Evolutionary conservation across 495 filamentous ascomycete genomes (phyloP).

Genomic region (Apodospora peruviana): DNA sequence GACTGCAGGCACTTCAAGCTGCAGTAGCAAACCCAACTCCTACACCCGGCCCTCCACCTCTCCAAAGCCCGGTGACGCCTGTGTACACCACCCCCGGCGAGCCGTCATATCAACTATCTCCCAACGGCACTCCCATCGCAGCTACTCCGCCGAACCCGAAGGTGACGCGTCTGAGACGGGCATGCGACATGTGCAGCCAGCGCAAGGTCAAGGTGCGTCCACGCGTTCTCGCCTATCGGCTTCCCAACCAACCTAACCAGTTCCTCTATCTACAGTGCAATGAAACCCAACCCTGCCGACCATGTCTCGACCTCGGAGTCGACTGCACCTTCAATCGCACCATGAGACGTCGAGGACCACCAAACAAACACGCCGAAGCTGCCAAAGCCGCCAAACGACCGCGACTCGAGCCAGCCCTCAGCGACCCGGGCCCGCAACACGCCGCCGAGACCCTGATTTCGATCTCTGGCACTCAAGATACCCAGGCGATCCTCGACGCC

Average conservation of each 20-base stretch:
- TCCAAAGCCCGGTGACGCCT: constrained; percentile 11
- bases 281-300: constrained; percentile 71
- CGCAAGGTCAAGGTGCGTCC: constrained; percentile 75
- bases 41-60: constrained; percentile 12
- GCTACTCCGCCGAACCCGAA: constrained; percentile 13
- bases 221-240: not conserved
- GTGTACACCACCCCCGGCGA: constrained; percentile 13
- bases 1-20: constrained; percentile 39
- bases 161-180: constrained; percentile 60
- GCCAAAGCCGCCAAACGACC: constrained; percentile 58
- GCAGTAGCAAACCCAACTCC: constrained; percentile 23
- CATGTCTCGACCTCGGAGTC: constrained; percentile 71
- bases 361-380: constrained; percentile 78
- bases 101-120: constrained; percentile 17
- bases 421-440: constrained; percentile 35
- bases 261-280: constrained; percentile 58
- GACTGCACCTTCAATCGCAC: constrained; percentile 78
- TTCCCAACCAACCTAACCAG: not conserved
- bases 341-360: constrained; percentile 75
- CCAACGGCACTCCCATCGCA: constrained; percentile 17
- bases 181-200: constrained; percentile 79
- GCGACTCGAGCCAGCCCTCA: constrained; percentile 42
- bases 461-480: constrained; percentile 23
- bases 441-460: constrained; percentile 44
- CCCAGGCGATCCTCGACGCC: constrained; percentile 40